Conservation (phyloP, 331 rosid genomes). For the Rhamnella rubrinervis region DNA sequence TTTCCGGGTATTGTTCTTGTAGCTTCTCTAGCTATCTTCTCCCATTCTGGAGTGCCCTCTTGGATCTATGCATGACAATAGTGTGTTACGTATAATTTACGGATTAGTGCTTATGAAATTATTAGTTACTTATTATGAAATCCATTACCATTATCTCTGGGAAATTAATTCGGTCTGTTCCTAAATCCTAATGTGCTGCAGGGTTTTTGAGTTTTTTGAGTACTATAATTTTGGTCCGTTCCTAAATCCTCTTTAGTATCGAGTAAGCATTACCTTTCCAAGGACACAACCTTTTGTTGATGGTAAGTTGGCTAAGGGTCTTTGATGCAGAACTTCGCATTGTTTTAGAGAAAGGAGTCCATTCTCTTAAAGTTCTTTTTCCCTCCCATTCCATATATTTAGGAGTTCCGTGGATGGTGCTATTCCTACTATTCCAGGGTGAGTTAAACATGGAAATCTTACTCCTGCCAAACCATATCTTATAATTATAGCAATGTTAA, state of each 20-base stretch:
- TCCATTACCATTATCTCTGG: neutral
- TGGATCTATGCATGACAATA: slow-evolving; percentile 43
- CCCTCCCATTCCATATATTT: slow-evolving; percentile 78
- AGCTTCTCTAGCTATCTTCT: slow-evolving; percentile 78
- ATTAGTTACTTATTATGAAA: too few relatives aligned
- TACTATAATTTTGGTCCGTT: neutral
- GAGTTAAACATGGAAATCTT: slow-evolving; percentile 85
- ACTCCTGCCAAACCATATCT: slow-evolving; percentile 50
- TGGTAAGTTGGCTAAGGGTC: slow-evolving; percentile 87
- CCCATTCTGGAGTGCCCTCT: slow-evolving; percentile 67
- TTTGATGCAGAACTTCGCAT: slow-evolving; percentile 82
- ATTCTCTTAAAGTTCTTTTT: slow-evolving; percentile 57
- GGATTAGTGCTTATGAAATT: neutral
- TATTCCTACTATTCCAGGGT: slow-evolving; percentile 89
- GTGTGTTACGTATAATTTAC: neutral
- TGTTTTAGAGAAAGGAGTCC: slow-evolving; percentile 62
- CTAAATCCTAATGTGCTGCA: neutral
- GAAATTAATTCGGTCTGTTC: neutral
- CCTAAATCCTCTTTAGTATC: neutral
- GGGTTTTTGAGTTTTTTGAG: neutral
- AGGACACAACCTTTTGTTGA: slow-evolving; percentile 61
- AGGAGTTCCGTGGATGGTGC: slow-evolving; percentile 87
- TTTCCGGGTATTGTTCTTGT: slow-evolving; percentile 96
- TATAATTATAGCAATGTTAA: neutral
- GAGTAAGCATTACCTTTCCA: slow-evolving; percentile 55